A percentile compares a stretch with the other conserved stretches of the same genome.
Evolutionary conservation across 352 stramenopile genomes (phyloP).

Genomic region (Globisporangium middletonii): DNA sequence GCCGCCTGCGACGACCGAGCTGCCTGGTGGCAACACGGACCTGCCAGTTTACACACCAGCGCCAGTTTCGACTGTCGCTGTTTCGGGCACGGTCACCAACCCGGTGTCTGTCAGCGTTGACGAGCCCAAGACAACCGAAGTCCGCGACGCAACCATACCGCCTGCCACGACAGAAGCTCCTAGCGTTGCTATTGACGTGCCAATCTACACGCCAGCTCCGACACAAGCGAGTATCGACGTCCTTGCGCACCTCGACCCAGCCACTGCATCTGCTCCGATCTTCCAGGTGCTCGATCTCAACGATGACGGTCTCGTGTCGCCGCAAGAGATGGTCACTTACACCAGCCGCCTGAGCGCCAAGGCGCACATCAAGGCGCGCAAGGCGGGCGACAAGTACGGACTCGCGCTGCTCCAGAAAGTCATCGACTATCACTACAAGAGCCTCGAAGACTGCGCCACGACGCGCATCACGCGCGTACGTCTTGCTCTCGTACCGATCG

Average conservation of each 20-base stretch:
- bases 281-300: slow-evolving; percentile 20
- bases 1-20: too few relatives aligned
- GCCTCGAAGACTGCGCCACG: slow-evolving; percentile 19
- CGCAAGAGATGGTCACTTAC: not conserved
- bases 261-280: not conserved
- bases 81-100: too few relatives aligned
- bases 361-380: not conserved
- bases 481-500: too few relatives aligned
- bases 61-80: too few relatives aligned
- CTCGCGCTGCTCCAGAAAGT: slow-evolving; percentile 17
- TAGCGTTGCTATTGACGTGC: too few relatives aligned
- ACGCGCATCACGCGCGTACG: slow-evolving; percentile 15
- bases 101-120: too few relatives aligned
- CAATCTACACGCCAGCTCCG: too few relatives aligned
- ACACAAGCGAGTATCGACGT: not conserved
- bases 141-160: too few relatives aligned
- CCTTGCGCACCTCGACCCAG: not conserved
- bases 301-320: slow-evolving; percentile 1
- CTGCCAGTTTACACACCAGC: too few relatives aligned
- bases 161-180: too few relatives aligned
- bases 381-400: slow-evolving; percentile 11
- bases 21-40: too few relatives aligned
- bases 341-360: not conserved
- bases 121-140: too few relatives aligned
- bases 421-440: slow-evolving; percentile 28